Percentiles rank a stretch among this genome's conserved stretches.
These are phyloP conservation scores for Trametes polyzona DNA, from an alignment of 1,284 basidiomycete genomes.

Conservation along the genomic window DNA sequence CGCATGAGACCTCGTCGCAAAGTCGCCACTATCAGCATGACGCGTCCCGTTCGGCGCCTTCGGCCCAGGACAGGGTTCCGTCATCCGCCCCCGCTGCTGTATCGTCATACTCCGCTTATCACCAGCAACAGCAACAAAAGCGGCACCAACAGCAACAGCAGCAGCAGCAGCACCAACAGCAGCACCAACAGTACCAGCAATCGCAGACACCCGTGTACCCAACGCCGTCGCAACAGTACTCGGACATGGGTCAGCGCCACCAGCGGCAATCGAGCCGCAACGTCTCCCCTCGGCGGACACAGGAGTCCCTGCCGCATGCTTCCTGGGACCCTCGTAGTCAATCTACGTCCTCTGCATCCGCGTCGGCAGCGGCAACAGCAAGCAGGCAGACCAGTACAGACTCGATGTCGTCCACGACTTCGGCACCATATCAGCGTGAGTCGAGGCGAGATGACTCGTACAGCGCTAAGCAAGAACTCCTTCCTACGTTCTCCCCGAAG, in stretches of 20 bases:
- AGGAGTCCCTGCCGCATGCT: constrained; percentile 9
- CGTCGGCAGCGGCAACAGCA: constrained; percentile 19
- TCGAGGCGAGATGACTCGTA: constrained; percentile 39
- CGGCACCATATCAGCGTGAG: constrained; percentile 9
- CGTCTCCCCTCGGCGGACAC: constrained; percentile 15
- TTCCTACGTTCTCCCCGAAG: constrained; percentile 65
- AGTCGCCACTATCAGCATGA: constrained; percentile 8
- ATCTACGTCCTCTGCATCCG: constrained; percentile 7
- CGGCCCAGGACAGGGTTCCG: constrained; percentile 8
- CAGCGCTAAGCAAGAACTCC: constrained; percentile 52
- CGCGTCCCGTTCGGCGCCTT: constrained; percentile 5
- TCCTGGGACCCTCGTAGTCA: constrained; percentile 18
- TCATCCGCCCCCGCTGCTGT: constrained; percentile 21
- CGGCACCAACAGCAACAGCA: constrained; percentile 23
- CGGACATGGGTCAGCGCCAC: constrained; percentile 12
- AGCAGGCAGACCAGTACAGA: constrained; percentile 23
- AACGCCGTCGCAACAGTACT: constrained; percentile 6
- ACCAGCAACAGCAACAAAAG: constrained; percentile 26
- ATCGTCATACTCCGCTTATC: constrained; percentile 25
- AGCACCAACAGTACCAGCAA: constrained; percentile 20
- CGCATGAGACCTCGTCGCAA: constrained; percentile 3
- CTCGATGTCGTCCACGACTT: constrained; percentile 22
- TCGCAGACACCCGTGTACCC: constrained; percentile 5
- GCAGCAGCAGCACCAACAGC: constrained; percentile 18
- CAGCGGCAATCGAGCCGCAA: constrained; percentile 20